Base-by-base conservation (phyloP, 2,329 filamentous ascomycete species). In the Sclerotinia trifoliorum region DNA sequence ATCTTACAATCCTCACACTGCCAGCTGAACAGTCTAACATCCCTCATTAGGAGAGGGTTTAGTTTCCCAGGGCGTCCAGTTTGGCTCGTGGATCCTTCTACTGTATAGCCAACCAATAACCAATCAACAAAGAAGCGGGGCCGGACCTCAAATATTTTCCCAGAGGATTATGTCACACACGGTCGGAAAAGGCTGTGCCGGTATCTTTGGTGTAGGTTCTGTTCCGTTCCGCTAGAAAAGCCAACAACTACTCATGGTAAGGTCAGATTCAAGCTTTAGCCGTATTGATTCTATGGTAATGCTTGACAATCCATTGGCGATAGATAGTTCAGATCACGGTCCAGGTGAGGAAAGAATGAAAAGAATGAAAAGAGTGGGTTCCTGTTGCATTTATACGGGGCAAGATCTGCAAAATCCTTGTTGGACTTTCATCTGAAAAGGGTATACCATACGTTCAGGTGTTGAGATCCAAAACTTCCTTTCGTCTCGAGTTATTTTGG, bases 381-480 rank as follows among this genome's bases (percentile, higher is more conserved):
- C 44, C 5, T 24, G 29, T 13, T 29, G n/a, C 58, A 61, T 32
- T n/a, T 19, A 19, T 44, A 35, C 29, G 13, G 35, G 7, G 13
- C 11, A 49, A 49, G 58, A 49, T 61, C 58, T 32, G 49, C 21
- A 13, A 26, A 26, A 58, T 42, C 55, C 55, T 58, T 35, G n/a
- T 61, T 24, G 24, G 39, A 21, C 42, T 6, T n/a, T 42, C 49
- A 55, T 55, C 48, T 21, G n/a, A 64, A 64, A 42, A 21, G 10
- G 32, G 61, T 57, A 46, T 65, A 3, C 29, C 19, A 46, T 35
- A 46, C 39, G 39, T 46, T 57, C 35, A n/a, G 35, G n/a, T 44
- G n/a, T 19, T 52, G 24, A 44, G 32, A 19, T 46, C 24, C 21
- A 39, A n/a, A 44, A 44, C 51, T 65, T 46, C 42, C 39, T 42